A percentile compares a stretch with the other conserved stretches of the same genome.
These are phyloP conservation scores for Albizia julibrissin DNA, from an alignment of 306 rosid genomes.

Conservation along the genomic window DNA sequence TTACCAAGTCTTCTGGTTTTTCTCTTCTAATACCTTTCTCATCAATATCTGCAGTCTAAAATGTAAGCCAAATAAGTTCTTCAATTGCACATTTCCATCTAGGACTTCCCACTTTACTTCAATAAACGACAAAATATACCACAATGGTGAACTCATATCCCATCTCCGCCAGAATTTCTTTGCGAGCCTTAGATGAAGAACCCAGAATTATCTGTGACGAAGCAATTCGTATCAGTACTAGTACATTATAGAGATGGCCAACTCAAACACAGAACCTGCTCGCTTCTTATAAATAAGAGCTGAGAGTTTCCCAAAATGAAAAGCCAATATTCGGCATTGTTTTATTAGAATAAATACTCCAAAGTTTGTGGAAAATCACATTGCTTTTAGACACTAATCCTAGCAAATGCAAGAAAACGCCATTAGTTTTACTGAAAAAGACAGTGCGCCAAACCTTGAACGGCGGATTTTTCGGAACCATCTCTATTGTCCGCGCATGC, in stretches of 20 bases:
- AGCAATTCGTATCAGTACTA: neutral
- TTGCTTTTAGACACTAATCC: neutral
- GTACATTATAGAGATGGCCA: neutral
- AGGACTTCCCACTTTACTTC: neutral
- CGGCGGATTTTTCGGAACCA: slow-evolving; percentile 27
- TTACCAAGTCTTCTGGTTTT: slow-evolving; percentile 77
- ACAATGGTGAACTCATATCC: slow-evolving; percentile 73
- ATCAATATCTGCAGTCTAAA: slow-evolving; percentile 87
- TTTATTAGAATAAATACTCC: neutral
- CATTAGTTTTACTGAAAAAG: neutral
- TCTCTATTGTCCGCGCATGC: slow-evolving; percentile 16
- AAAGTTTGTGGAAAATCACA: neutral
- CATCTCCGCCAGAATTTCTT: slow-evolving; percentile 74
- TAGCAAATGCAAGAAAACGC: neutral
- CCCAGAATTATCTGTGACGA: slow-evolving; percentile 72
- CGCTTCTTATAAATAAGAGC: neutral
- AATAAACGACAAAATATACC: slow-evolving; percentile 44
- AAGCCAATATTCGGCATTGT: neutral
- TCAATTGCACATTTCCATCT: slow-evolving; percentile 21
- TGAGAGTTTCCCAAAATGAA: neutral
- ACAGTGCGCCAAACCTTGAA: slow-evolving; percentile 39
- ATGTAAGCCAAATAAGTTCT: slow-evolving; percentile 27
- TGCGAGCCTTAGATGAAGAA: slow-evolving; percentile 87
- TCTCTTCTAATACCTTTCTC: slow-evolving; percentile 77
- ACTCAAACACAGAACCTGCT: neutral